A percentile compares a stretch with the other conserved stretches of the same genome.
Conservation (phyloP, 2,329 filamentous ascomycete species). For the Botryotinia convoluta region DNA sequence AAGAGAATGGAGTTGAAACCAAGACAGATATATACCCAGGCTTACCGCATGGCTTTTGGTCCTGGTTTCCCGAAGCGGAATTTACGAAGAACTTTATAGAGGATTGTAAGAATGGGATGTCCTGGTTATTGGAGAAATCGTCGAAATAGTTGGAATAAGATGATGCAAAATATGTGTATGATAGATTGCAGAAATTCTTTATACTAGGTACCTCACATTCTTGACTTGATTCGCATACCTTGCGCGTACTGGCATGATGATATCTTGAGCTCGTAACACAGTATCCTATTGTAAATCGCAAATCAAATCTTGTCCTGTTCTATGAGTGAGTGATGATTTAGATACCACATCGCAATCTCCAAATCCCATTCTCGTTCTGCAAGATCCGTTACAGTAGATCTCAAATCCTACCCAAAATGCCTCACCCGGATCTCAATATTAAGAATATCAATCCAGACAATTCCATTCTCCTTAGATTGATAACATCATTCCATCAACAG, state of each 20-base stretch:
- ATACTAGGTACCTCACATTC: not conserved
- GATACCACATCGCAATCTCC: not conserved
- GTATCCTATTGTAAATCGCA: not conserved
- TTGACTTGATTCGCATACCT: not conserved
- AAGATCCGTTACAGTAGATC: not conserved
- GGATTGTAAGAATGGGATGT: conserved; percentile 5
- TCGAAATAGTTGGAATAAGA: not conserved
- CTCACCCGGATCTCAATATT: not conserved
- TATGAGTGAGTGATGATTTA: not conserved
- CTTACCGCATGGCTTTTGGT: conserved; percentile 38
- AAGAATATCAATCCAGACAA: not conserved
- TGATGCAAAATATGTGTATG: not conserved
- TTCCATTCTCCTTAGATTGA: not conserved
- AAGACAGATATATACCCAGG: conserved; percentile 38
- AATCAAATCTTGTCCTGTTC: not conserved
- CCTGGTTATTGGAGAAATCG: not conserved
- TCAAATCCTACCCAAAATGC: not conserved
- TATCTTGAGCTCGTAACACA: not conserved
- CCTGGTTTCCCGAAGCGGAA: conserved; percentile 32
- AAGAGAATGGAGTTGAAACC: conserved; percentile 39
- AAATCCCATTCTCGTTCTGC: not conserved
- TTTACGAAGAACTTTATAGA: conserved; percentile 23
- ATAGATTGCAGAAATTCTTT: not conserved
- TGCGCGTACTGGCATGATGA: not conserved
- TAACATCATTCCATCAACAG: fast-evolving